A percentile compares a stretch with the other conserved stretches of the same genome.
phyloP scores from a whole-genome alignment of 257 asterid species.

The Nicotiana attenuata region DNA sequence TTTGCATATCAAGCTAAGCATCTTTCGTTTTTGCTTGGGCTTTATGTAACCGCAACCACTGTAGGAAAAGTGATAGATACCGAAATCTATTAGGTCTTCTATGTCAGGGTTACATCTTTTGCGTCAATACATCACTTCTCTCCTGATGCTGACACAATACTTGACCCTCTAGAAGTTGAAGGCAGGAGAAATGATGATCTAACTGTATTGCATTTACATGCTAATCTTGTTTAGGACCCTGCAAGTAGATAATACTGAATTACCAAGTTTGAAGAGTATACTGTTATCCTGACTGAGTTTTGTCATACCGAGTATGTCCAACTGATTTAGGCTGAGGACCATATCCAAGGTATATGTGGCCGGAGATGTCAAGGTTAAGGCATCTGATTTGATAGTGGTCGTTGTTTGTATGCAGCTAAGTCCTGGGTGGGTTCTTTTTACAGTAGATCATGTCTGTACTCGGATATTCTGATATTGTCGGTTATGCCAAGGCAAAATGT shows the following conservation, averaged over 20 bases:
- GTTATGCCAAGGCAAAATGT: not conserved
- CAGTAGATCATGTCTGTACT: not conserved
- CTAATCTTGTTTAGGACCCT: not conserved
- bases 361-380: not conserved
- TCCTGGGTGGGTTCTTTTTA: not conserved
- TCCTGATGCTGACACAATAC: not conserved
- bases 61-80: not conserved
- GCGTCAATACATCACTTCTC: not conserved
- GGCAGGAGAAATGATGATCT: not conserved
- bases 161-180: not conserved
- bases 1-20: not conserved
- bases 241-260: not conserved
- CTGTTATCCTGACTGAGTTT: not conserved
- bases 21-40: not conserved
- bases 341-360: not conserved
- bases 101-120: not conserved
- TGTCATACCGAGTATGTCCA: not conserved
- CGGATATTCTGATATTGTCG: not conserved
- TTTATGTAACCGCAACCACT: not conserved
- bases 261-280: not conserved
- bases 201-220: not conserved
- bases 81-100: not conserved
- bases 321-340: not conserved
- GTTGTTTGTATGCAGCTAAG: not conserved
- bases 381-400: not conserved